Base-by-base conservation (phyloP, 495 filamentous ascomycete genomes). In the Bathelium albidoporum region DNA sequence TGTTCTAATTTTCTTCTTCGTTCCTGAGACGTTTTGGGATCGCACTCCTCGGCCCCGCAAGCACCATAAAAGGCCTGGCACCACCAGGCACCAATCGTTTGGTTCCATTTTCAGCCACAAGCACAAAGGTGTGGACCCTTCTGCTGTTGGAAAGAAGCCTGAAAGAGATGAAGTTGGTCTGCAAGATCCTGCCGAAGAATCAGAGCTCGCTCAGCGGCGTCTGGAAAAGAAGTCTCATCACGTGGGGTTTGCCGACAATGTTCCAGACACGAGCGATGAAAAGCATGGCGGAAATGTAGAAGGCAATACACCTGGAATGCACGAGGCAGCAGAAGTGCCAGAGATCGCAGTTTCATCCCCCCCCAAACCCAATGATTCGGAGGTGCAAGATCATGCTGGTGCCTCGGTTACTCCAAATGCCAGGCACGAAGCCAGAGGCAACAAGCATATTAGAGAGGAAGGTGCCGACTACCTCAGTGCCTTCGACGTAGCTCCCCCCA, bases 21-120 rank as follows among this genome's bases (percentile, higher is more conserved):
- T 95, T 5, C 94, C 94, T 0, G 94, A 98, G 75, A 96, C 92
- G 0, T 96, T 96, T 69, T 97, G 94, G 94, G 91, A 97, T 70
- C 82, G 94, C 24, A 87, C 87, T 2, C 93, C 92, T 1, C 77
- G 81, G 45, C 82, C 89, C 68, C 83, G 82, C 65, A 74, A 73
- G 60, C 74, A 55, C 16, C 49, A 55, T 29, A 12, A 20, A 55
- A 26, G 20, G 49, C 49, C 12, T 9, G 49, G 49, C 24, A 9
- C 26, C 29, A 10, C 49, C 2, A 26, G 49, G 9, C 49, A 55
- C 20, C 22, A 26, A 11, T 55, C 49, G 16, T 20, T 55, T 20
- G 20, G 12, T 28, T 55, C 49, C 5, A 28, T 55, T n/a, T 55
- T 55, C 49, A 55, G 49, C 16, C 20, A 55, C 24, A 55, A 20